A percentile compares a stretch with the other conserved stretches of the same genome.
These are phyloP conservation scores for Papilionanthe hybrid DNA, from an alignment of 116 monocot genomes.

Conservation along the genomic window DNA sequence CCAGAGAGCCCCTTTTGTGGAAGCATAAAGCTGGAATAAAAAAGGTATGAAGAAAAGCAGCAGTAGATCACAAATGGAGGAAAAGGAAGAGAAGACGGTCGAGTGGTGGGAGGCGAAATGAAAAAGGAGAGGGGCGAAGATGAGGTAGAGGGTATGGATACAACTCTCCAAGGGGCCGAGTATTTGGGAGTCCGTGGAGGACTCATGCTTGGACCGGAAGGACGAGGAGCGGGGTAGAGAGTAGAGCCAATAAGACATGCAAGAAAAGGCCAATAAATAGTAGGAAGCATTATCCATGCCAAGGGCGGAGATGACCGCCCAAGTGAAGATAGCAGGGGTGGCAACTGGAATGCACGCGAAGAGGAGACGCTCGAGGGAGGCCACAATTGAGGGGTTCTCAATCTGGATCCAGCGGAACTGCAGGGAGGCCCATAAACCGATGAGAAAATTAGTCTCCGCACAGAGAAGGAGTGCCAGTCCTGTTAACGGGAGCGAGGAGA, in stretches of 20 bases:
- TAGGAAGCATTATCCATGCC: slow-evolving; percentile 68
- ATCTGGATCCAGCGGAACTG: slow-evolving; percentile 88
- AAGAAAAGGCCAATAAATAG: slow-evolving; percentile 58
- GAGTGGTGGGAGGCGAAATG: slow-evolving; percentile 66
- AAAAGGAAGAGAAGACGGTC: slow-evolving; percentile 53
- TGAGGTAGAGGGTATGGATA: slow-evolving; percentile 74
- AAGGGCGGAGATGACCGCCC: slow-evolving; percentile 68
- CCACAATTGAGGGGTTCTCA: slow-evolving; percentile 61
- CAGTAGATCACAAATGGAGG: slow-evolving; percentile 61
- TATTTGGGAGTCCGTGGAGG: slow-evolving; percentile 31
- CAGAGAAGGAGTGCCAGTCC: slow-evolving; percentile 62
- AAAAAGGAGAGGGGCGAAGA: slow-evolving; percentile 71
- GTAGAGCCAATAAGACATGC: slow-evolving; percentile 86
- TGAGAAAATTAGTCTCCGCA: slow-evolving; percentile 58
- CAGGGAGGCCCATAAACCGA: slow-evolving; percentile 85
- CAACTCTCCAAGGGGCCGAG: slow-evolving; percentile 77
- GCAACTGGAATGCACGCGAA: slow-evolving; percentile 76
- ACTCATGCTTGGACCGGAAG: slow-evolving; percentile 42
- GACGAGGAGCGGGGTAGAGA: slow-evolving; percentile 62
- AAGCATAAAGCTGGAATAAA: slow-evolving; percentile 83
- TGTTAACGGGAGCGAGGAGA: slow-evolving; percentile 42
- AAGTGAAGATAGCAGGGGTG: slow-evolving; percentile 69
- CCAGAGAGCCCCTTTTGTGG: slow-evolving; percentile 85
- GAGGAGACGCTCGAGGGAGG: slow-evolving; percentile 73
- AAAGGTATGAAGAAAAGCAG: slow-evolving; percentile 90